Percentiles rank a stretch among this genome's conserved stretches.
These are phyloP conservation scores for Cyclocybe aegerita DNA, from an alignment of 768 basidiomycete genomes.

Conservation along the genomic window DNA sequence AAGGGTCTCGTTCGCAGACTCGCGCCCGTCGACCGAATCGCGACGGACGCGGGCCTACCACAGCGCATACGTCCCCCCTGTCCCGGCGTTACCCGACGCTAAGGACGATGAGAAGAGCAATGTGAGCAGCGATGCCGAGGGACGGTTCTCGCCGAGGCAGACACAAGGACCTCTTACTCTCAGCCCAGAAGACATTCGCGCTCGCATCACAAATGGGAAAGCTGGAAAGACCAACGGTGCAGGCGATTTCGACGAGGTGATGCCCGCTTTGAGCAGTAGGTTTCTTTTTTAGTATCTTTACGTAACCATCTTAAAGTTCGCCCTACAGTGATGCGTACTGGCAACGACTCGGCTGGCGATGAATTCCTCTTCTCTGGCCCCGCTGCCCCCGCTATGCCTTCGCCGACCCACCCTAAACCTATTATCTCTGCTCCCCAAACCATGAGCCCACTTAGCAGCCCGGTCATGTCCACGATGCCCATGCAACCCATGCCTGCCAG, in stretches of 20 bases:
- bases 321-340: conserved; percentile 71
- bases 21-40: conserved; percentile 39
- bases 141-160: conserved; percentile 35
- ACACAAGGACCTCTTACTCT: conserved; percentile 40
- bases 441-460: conserved; percentile 19
- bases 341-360: conserved; percentile 22
- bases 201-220: conserved; percentile 40
- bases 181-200: conserved; percentile 62
- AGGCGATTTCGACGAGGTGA: conserved; percentile 47
- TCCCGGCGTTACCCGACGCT: conserved; percentile 33
- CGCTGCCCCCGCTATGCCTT: conserved; percentile 18
- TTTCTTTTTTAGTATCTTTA: conserved; percentile 10
- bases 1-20: conserved; percentile 39
- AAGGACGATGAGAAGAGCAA: conserved; percentile 14
- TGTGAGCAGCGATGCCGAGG: conserved; percentile 16
- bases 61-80: conserved; percentile 40
- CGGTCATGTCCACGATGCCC: conserved; percentile 31
- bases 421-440: background rate
- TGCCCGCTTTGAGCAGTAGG: conserved; percentile 70
- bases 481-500: conserved; percentile 30
- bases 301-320: background rate
- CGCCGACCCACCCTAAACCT: conserved; percentile 13
- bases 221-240: conserved; percentile 17
- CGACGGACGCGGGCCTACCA: conserved; percentile 40
- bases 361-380: conserved; percentile 47